These are phyloP conservation scores for Linnemannia elongata DNA, from an alignment of 192 early-diverging fungal genomes.

Conservation along the genomic window DNA sequence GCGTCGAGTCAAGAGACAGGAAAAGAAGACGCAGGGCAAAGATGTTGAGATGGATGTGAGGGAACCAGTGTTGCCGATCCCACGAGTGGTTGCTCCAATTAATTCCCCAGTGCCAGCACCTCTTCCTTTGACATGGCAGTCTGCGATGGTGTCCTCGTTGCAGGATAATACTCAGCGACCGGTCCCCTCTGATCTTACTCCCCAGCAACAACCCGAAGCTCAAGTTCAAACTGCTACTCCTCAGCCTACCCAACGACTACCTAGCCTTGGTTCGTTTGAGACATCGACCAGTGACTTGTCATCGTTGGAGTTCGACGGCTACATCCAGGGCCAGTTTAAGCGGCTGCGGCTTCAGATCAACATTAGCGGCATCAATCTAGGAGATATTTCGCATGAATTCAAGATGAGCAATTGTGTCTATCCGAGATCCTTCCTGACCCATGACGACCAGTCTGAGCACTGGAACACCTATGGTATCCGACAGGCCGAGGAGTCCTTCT, in stretches of 20 bases:
- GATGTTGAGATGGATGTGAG: not conserved
- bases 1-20: slow-evolving; percentile 79
- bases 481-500: slow-evolving; percentile 61
- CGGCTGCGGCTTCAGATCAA: slow-evolving; percentile 61
- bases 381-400: slow-evolving; percentile 59
- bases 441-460: slow-evolving; percentile 23
- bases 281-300: not conserved
- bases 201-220: not conserved
- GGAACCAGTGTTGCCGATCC: not conserved
- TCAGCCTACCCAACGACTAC: not conserved
- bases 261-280: slow-evolving; percentile 2
- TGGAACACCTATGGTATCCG: slow-evolving; percentile 58
- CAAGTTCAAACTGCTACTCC: not conserved
- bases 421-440: slow-evolving; percentile 55
- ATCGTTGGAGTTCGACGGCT: slow-evolving; percentile 51
- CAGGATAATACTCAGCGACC: not conserved
- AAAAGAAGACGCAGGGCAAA: slow-evolving; percentile 73
- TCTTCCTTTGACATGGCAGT: not conserved
- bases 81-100: not conserved
- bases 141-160: not conserved
- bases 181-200: not conserved
- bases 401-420: slow-evolving; percentile 69
- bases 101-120: not conserved
- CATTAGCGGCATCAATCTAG: slow-evolving; percentile 63
- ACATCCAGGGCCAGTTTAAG: slow-evolving; percentile 43